Evolutionary conservation across 1,139 yeast species (phyloP).

Genomic region (Starmera stellimalicola): DNA sequence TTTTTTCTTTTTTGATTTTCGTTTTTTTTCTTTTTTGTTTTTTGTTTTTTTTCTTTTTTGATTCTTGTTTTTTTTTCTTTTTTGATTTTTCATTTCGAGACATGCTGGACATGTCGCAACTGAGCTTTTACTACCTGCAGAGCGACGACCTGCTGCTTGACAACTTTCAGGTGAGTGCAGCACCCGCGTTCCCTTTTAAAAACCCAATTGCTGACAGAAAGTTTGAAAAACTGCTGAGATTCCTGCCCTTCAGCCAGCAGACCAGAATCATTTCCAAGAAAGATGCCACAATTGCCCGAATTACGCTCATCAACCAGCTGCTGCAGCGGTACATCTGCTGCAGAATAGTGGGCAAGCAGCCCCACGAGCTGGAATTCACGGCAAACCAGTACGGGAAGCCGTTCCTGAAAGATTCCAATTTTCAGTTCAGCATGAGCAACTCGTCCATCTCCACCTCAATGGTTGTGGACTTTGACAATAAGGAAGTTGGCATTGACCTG

Average conservation of each 20-base stretch:
- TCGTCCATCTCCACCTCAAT: constrained; percentile 42
- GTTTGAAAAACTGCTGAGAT: constrained; percentile 29
- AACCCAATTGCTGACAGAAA: no score
- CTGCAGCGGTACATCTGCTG: constrained; percentile 23
- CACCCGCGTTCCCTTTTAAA: no score
- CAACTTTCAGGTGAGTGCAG: constrained; percentile 11
- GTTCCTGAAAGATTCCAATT: constrained; percentile 15
- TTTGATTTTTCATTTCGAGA: no score
- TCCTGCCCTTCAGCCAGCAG: constrained; percentile 29
- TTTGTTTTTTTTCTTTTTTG: no score
- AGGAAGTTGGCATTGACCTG: constrained; percentile 50
- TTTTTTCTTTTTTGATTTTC: no score
- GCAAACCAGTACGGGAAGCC: constrained; percentile 34
- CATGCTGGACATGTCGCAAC: no score
- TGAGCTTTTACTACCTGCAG: constrained; percentile 11
- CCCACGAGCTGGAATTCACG: constrained; percentile 13
- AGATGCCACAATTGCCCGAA: constrained; percentile 17
- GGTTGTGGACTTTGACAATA: constrained; percentile 24
- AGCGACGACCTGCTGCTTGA: constrained; percentile 11
- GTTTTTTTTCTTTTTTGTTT: no score
- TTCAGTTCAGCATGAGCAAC: constrained; percentile 44
- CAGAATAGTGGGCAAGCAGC: constrained; percentile 7
- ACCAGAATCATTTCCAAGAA: constrained; percentile 25
- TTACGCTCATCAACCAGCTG: constrained; percentile 23
- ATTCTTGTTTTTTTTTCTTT: no score